These are phyloP conservation scores for Castanopsis chinensis DNA, from an alignment of 306 rosid genomes.

Conservation along the genomic window DNA sequence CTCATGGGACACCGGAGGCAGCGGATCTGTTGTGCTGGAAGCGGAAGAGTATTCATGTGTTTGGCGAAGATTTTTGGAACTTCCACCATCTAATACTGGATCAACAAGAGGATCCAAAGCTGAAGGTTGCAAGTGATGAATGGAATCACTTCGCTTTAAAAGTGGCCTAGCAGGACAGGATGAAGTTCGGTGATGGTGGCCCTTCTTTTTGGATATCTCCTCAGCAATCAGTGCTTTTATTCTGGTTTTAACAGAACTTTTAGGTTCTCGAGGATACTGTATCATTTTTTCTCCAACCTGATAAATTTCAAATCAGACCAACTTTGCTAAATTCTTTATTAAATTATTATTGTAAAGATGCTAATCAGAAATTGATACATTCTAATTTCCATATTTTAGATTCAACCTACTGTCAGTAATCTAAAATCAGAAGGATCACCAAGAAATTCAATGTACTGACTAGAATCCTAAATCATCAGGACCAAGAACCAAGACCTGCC, in stretches of 20 bases:
- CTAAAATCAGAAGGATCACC: neutral
- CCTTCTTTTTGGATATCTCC: conserved; percentile 43
- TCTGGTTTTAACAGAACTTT: conserved; percentile 44
- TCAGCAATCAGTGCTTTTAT: conserved; percentile 46
- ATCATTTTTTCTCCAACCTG: conserved; percentile 40
- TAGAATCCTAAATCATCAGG: neutral
- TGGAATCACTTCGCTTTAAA: conserved; percentile 16
- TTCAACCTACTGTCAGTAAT: conserved; percentile 2
- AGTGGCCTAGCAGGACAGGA: conserved; percentile 45
- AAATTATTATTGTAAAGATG: conserved; percentile 1
- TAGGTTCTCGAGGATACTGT: conserved; percentile 24
- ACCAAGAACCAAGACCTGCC: neutral
- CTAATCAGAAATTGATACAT: conserved; percentile 4
- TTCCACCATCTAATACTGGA: conserved; percentile 19
- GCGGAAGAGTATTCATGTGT: conserved; percentile 26
- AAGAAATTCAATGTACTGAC: conserved; percentile 1
- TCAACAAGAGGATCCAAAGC: conserved; percentile 36
- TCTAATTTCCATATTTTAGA: conserved; percentile 1
- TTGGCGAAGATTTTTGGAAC: conserved; percentile 20
- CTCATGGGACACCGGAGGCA: conserved; percentile 22
- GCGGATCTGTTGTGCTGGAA: conserved; percentile 17
- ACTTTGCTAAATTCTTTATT: neutral
- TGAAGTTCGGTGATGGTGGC: conserved; percentile 51
- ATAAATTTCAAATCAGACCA: conserved; percentile 20
- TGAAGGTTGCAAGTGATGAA: conserved; percentile 33